Evolutionary conservation across 257 asterid species (phyloP).

Genomic region (Eucommia ulmoides): DNA sequence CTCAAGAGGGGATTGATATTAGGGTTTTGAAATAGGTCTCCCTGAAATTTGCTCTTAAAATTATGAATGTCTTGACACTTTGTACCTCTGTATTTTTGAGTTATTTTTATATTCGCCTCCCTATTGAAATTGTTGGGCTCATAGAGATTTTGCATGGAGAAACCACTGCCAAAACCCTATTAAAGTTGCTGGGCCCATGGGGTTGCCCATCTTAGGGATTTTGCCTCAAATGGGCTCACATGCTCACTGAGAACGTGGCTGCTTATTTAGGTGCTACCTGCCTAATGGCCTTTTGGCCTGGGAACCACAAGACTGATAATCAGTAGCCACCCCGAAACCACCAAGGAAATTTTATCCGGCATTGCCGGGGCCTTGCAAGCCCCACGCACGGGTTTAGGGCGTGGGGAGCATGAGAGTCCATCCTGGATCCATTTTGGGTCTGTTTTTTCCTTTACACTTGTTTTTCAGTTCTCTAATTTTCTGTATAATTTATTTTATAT

Average conservation of each 20-base stretch:
- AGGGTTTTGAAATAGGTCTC: too few species aligned
- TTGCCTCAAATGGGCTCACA: conserved; percentile 39
- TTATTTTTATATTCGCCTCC: too few species aligned
- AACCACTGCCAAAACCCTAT: conserved; percentile 4
- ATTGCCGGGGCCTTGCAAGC: too few species aligned
- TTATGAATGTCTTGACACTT: too few species aligned
- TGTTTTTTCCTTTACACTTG: too few species aligned
- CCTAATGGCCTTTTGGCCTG: conserved; percentile 41
- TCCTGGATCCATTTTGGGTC: too few species aligned
- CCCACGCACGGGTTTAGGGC: too few species aligned
- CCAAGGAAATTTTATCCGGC: conserved; percentile 39
- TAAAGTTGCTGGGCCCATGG: conserved; percentile 27
- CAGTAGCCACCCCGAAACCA: conserved; percentile 54
- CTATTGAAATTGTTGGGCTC: not conserved
- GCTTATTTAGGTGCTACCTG: conserved; percentile 23
- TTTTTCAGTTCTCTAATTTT: too few species aligned
- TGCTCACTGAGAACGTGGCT: conserved; percentile 42
- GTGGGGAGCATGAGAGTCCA: too few species aligned
- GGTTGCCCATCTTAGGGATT: conserved; percentile 39
- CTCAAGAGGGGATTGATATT: not conserved
- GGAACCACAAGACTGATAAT: conserved; percentile 38
- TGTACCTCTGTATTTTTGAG: too few species aligned
- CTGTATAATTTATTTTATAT: too few species aligned
- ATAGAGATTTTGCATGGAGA: not conserved
- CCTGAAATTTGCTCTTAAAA: too few species aligned